Evolutionary conservation across 345 rosid species (phyloP), one percentile per base, ranked within the genome.

Genomic region (Viola odorata): DNA sequence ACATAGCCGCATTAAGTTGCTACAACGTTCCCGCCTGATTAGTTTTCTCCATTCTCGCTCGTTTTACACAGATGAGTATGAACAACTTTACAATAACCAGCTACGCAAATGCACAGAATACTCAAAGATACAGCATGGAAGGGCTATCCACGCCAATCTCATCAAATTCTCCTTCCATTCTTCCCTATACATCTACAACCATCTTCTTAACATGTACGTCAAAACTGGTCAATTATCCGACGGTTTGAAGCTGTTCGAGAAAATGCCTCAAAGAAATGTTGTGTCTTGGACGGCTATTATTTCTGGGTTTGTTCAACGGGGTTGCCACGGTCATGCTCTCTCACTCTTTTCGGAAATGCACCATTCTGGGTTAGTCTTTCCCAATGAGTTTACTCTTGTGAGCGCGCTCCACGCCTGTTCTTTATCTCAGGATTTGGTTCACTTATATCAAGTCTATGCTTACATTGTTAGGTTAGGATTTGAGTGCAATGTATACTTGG

Each of bases 381-480:
- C 84, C 6, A 84, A 84, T 17, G 78, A 75, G 71, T 84, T 81
- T 66, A 74, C 84, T 0, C 73, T 81, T 4, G 85, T 84, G 10
- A 69, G 84, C 12, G 70, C 69, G n/a, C 74, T 84, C 13, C 77
- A 70, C 6, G 84, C 82, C 12, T 84, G 79, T 53, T 79, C 82
- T 23, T 63, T 81, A 47, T 65, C 58, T 9, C 69, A 69, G 66
- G 57, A 54, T 51, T 59, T 49, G 11, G 5, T 69, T 44, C 42
- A 57, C 6, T 57, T 72, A 60, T 69, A 67, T 65, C 82, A 70
- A 56, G 64, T 81, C 55, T 79, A 65, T 41, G 79, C 57, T 53
- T 53, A 61, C 4, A 57, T 75, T 41, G 38, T 81, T 42, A 69
- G 77, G 4, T 57, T 70, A 57, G 89, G 81, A 48, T 79, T 70